Percentiles rank a stretch among this genome's conserved stretches.
Conservation (phyloP, 495 filamentous ascomycete species). For the Aspergillus asperescens region DNA sequence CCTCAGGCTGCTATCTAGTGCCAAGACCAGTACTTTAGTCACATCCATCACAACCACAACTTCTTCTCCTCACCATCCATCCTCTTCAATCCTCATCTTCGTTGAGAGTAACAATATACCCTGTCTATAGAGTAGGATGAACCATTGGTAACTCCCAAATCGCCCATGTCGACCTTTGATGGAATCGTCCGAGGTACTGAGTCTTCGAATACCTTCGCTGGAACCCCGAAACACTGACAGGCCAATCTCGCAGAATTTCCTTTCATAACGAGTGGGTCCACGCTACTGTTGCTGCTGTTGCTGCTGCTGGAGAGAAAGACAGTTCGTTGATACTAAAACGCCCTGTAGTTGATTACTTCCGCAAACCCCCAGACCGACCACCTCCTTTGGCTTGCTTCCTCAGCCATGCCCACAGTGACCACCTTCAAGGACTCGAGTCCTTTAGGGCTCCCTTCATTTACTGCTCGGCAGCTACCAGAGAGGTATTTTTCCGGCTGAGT, state of each 20-base stretch:
- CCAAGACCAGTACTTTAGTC: too few species aligned
- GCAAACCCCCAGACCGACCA: slow-evolving; percentile 45
- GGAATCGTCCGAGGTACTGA: slow-evolving; percentile 55
- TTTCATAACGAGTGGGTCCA: slow-evolving; percentile 31
- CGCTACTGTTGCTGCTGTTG: too few species aligned
- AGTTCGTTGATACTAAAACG: slow-evolving; percentile 1
- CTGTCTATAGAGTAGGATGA: background rate
- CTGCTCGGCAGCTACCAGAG: slow-evolving; percentile 78
- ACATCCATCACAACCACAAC: too few species aligned
- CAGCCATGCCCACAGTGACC: slow-evolving; percentile 90
- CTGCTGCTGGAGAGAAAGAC: too few species aligned
- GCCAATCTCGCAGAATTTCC: slow-evolving; percentile 33
- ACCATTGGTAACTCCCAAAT: background rate
- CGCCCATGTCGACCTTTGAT: slow-evolving; percentile 73
- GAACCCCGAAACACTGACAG: slow-evolving; percentile 8
- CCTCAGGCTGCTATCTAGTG: too few species aligned
- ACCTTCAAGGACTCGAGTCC: slow-evolving; percentile 77
- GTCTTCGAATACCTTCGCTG: slow-evolving; percentile 7
- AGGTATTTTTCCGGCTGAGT: slow-evolving; percentile 40
- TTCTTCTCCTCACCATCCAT: too few species aligned
- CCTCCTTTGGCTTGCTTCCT: slow-evolving; percentile 83
- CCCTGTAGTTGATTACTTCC: slow-evolving; percentile 74
- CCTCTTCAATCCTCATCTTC: too few species aligned
- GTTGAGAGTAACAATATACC: too few species aligned
- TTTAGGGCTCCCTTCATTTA: slow-evolving; percentile 77